Conservation (phyloP, 1,284 basidiomycete species). For the Irpex lacteus region DNA sequence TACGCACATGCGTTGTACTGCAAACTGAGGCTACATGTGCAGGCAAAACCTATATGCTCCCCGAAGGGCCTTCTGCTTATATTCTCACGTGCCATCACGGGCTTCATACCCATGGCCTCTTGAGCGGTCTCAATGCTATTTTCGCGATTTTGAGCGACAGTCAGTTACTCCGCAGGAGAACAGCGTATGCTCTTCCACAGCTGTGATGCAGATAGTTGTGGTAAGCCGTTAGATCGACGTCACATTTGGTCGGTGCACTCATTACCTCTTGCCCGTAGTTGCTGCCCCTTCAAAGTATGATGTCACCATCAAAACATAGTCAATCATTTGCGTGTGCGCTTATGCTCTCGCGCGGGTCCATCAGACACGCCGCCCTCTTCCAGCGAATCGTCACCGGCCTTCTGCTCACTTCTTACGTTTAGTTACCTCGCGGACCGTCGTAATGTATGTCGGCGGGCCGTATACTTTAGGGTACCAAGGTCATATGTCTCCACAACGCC, state of each 20-base stretch:
- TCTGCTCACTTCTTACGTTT: background rate
- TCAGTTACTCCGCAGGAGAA: no score
- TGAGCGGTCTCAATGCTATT: no score
- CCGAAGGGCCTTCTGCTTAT: no score
- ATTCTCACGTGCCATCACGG: no score
- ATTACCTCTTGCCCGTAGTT: no score
- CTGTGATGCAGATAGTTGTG: no score
- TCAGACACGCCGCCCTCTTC: background rate
- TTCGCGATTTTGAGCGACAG: no score
- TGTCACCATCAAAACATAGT: background rate
- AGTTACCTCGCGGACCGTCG: background rate
- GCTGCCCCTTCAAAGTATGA: background rate
- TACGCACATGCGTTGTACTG: background rate
- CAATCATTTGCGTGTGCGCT: background rate
- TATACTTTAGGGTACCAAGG: background rate
- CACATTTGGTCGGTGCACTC: no score
- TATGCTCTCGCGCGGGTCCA: background rate
- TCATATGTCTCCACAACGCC: conserved; percentile 1
- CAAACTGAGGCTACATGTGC: background rate
- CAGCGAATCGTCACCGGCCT: background rate
- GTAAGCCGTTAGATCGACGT: no score
- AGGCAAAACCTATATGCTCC: background rate
- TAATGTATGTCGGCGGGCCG: background rate
- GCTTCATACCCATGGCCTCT: no score
- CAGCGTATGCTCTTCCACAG: no score